Evolutionary conservation across 768 basidiomycete species (phyloP), one percentile per base, ranked within the genome.

Genomic region (Naematelia aurantialba): DNA sequence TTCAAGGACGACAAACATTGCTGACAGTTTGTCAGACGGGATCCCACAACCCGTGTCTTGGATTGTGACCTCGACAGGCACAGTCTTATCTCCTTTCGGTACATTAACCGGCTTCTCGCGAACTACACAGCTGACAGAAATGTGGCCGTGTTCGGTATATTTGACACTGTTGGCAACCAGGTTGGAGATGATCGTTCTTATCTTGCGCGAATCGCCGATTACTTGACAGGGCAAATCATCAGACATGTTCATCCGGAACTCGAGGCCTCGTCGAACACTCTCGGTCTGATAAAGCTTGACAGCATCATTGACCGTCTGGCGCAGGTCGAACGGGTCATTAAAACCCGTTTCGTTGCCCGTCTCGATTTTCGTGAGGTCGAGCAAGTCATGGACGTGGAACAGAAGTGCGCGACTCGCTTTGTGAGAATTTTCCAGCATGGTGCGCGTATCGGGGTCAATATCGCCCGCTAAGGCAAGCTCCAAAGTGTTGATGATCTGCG

Each of bases 401-500:
- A 90, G 77, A 21, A 90, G 77, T 58, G 60, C 85, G 78, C 88
- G 88, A 0, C 87, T 88, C 0, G 89, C 89, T 44, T 84, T 81
- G 75, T 90, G 86, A 26, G 86, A 86, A 46, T 83, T 83, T 45
- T 79, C 82, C 2, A 90, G 79, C 73, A 89, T 89, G 50, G 87
- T 85, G 44, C 87, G 81, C 12, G 87, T 88, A 69, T 89, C 89
- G 4, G 69, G 65, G 62, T 89, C 87, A 59, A 90, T 78, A 3
- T 83, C 82, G 1, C 87, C 87, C 65, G 89, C 84, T 30, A 91
- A 81, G 0, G 89, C 88, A 70, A 89, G 81, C 74, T 91, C 88
- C 49, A 90, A 81, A 66, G 88, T 90, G 68, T 89, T 89, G 76
- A 91, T 89, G 64, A 90, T 89, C 67, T 89, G 87, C 67, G 89